Conservation (phyloP, 2,329 filamentous ascomycete genomes). For the Coleophoma crateriformis region DNA sequence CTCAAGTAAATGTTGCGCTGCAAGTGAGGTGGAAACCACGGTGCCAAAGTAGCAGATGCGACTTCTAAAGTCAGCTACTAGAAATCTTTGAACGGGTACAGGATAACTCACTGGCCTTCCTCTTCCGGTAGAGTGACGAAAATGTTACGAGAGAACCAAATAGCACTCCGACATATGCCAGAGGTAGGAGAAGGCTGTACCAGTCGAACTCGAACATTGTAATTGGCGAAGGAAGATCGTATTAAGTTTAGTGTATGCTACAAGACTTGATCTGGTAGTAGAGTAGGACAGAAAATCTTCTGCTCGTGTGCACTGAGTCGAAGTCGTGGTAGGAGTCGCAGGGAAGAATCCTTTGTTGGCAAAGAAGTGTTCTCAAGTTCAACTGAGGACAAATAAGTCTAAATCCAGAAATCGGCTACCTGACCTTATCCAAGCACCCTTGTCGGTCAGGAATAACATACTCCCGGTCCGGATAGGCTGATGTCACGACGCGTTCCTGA, state of each 20-base stretch:
- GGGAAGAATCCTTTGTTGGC: too few species aligned
- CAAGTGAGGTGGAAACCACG: conserved; percentile 89
- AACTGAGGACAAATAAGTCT: conserved; percentile 1
- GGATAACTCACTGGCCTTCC: conserved; percentile 66
- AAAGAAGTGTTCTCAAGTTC: neutral
- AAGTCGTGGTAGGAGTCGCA: too few species aligned
- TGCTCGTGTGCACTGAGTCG: too few species aligned
- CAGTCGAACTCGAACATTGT: conserved; percentile 56
- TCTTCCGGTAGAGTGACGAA: conserved; percentile 85
- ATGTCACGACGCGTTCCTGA: too few species aligned
- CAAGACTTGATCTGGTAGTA: too few species aligned
- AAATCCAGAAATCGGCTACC: neutral
- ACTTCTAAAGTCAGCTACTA: conserved; percentile 37
- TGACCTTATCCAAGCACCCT: too few species aligned
- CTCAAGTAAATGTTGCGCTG: conserved; percentile 94
- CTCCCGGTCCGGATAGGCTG: too few species aligned
- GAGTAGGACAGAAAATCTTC: too few species aligned
- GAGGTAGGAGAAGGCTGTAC: conserved; percentile 78
- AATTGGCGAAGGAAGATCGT: neutral
- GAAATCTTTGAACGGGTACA: neutral
- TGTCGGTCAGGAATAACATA: too few species aligned
- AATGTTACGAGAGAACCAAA: conserved; percentile 87
- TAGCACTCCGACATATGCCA: conserved; percentile 85
- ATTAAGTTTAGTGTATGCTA: too few species aligned
- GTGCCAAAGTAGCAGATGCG: conserved; percentile 77